Evolutionary conservation across 441 rosid genomes (phyloP), one percentile per base, ranked within the genome.

Genomic region (Syzygium syzygioides): DNA sequence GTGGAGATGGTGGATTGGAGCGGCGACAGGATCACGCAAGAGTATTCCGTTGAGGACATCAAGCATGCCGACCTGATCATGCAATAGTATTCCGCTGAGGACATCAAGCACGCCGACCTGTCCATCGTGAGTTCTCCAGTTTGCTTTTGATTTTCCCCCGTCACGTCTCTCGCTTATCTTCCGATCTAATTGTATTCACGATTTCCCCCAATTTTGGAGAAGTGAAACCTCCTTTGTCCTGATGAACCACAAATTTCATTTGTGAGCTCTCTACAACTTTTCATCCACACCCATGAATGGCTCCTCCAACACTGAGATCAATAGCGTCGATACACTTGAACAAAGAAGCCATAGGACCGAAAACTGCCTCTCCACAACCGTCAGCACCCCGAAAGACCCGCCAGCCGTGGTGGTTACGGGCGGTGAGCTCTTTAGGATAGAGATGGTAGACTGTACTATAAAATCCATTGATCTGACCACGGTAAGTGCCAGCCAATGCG

Each of bases 331-430:
- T 45, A 45, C 48, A 45, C 48, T 45, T 45, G 48, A 45, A 45
- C 48, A 45, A 45, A 45, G 48, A 45, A 45, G 48, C 48, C 48
- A 45, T 45, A 9, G 45, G 9, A 45, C 48, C 9, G 9, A 45
- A 45, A 45, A 45, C 9, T 45, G 48, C 9, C 48, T 45, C 48
- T 45, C 48, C 48, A 96, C 90, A 96, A 97, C 57, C 93, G 94
- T 59, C 96, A 98, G 98, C 99, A 96, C 91, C 99, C 97, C 5
- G 93, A 94, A 88, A 95, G 94, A 85, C 95, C 97, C 8, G 88
- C 95, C 48, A 1, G 94, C 95, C 17, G 93, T 92, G 4, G 92
- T 95, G 87, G 96, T 95, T 79, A 92, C 32, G 86, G 88, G 87
- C 55, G 92, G 93, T 23, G 96, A 97, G 91, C 88, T 96, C 3